Base-by-base conservation (phyloP, 2,329 filamentous ascomycete genomes). In the Clarireedia monteithiana region DNA sequence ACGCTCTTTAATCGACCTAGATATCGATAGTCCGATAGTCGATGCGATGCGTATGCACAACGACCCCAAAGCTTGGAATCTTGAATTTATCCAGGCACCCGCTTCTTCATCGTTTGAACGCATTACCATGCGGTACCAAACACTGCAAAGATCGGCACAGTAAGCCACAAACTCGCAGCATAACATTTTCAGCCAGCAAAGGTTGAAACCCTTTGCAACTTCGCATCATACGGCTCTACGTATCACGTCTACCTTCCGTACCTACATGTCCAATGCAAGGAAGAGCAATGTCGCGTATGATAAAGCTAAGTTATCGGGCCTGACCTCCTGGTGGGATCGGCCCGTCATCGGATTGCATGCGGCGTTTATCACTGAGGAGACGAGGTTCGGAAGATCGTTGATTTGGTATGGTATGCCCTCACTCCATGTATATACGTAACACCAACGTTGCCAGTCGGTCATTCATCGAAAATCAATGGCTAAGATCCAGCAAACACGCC, bases 101-200 rank as follows among this genome's bases (percentile, higher is more conserved):
- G 20, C 15, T 17, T 42, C 39, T 20, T 20, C 15, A 42, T 42
- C 15, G 6, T 17, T n/a, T 39, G n/a, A 27, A 36, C 12, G 23
- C 17, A 24, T 30, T 30, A 36, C 34, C 34, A 27, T 39, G 17
- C 34, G 15, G n/a, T 30, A 20, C 45, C 38, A 27, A 44, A 54
- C 23, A 23, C 23, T 50, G 52, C 17, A 50, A 49, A 55, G 46
- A 55, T 55, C 46, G 26, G 45, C 52, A 50, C n/a, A 17, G 20
- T 1, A 48, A 34, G 15, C 30, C 30, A 34, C 30, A 34, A 4
- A 34, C 4, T 9, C 10, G 30, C 30, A 34, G 9, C 30, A 34
- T 34, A 34, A 34, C 30, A 14, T 14, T 42, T 42, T 42, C 20
- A 42, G 39, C 39, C n/a, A 15, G 39, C 20, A 42, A 7, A 20